Evolutionary conservation across 768 basidiomycete genomes (phyloP), one percentile per base, ranked within the genome.

Genomic region (Cystofilobasidium capitatum): DNA sequence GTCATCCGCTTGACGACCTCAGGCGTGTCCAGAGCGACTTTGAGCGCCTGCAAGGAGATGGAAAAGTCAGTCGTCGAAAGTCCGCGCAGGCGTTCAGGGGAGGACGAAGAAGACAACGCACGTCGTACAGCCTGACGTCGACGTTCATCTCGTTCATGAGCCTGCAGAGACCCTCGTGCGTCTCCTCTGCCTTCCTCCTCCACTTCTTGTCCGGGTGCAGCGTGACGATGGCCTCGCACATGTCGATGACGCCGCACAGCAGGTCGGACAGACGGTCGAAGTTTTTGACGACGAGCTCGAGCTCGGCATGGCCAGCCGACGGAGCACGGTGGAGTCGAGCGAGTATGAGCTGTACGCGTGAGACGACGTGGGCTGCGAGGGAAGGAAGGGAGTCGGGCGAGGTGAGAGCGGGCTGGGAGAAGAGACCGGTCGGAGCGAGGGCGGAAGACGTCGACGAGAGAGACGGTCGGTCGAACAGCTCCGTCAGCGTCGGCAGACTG

Each of bases 131-230:
- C 44, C 88, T 90, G 39, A 87, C 85, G 79, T 98, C 83, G 37
- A 93, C 97, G 77, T 99, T 99, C 68, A 98, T 80, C 55, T 89
- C 85, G 77, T 97, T 97, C 93, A 99, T 98, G 77, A 88, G 93
- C 78, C 92, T 89, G 79, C 91, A 97, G 70, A 98, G 80, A 70
- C 83, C 84, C 77, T 91, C 92, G 76, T 98, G 97, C 49, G 88
- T 88, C 70, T 82, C 81, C 74, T 96, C 89, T 54, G 89, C 89
- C 59, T 86, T 86, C 20, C 84, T 81, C 20, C 89, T 82, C 93
- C 94, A 98, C 55, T 77, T 73, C 33, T 81, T 79, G 74, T 96
- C 90, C 0, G 94, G 92, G 79, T 98, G 93, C 0, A 91, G 86
- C 75, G 94, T 93, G 70, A 93, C 83, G 35, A 99, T 82, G 59